Evolutionary conservation across 2,329 filamentous ascomycete genomes (phyloP), one percentile per base, ranked within the genome.

Genomic region (Fusarium solani-melongenae): DNA sequence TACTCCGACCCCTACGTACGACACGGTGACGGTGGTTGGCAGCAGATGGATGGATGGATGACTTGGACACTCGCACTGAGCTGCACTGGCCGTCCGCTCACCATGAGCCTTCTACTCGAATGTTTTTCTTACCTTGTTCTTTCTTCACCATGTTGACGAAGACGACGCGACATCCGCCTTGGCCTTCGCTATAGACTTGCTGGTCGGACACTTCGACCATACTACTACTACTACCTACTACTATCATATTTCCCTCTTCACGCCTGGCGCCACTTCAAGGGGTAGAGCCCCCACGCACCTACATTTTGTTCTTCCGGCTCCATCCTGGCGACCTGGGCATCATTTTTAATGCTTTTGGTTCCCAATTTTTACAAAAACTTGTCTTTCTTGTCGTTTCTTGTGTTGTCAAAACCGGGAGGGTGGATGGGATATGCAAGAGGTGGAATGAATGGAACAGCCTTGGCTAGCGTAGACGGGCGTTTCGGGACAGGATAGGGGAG

Each of bases 261-360:
- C 69, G 67, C 70, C 76, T 72, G 70, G 72, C 76, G 74, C 72
- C 73, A 71, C 53, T 55, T 60, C 57, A 74, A 67, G 75, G 77
- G 77, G 75, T 79, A 77, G 73, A 78, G 76, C 75, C 72, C 65
- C 67, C 67, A 69, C 57, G 63, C 66, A 68, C 67, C 64, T 74
- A 68, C 70, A 74, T 62, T 71, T 72, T 70, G 51, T 74, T 78
- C 61, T 71, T 72, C 61, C 57, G 75, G 72, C 73, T 79, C 77
- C 72, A 77, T 79, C 76, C 76, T 75, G 76, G 78, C 75, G 76
- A 76, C 72, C 62, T 64, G 67, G 75, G 69, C 74, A 75, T 51
- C 46, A 72, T 62, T 57, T 71, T 76, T 78, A 74, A 76, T 75
- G 64, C 69, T 69, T 66, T 74, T 74, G 70, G 69, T 67, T 58